Percentiles rank a stretch among this genome's conserved stretches.
Evolutionary conservation across 2,329 filamentous ascomycete genomes (phyloP).

Genomic region (Colletotrichum limetticola): DNA sequence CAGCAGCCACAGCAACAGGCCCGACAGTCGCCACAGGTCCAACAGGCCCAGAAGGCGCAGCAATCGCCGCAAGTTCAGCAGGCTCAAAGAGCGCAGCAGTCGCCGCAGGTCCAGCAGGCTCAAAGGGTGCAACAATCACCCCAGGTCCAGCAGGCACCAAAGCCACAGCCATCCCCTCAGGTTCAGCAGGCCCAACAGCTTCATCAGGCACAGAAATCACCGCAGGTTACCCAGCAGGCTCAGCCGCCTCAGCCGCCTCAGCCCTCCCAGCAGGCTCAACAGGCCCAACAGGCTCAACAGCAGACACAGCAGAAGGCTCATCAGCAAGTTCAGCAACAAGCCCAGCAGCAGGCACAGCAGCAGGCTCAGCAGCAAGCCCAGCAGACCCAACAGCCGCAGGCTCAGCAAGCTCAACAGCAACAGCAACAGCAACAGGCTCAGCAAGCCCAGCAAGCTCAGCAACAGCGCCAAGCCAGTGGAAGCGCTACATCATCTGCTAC

Average conservation of each 20-base stretch:
- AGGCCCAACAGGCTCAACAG: constrained; percentile 1
- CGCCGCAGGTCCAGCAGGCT: constrained; percentile 31
- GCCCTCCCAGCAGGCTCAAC: background rate
- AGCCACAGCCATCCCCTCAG: background rate
- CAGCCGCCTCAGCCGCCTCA: background rate
- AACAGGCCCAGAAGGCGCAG: background rate
- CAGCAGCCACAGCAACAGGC: constrained; percentile 39
- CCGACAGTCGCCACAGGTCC: constrained; percentile 41
- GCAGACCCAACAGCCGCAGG: constrained; percentile 10
- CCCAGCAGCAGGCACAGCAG: background rate
- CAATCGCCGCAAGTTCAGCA: constrained; percentile 6
- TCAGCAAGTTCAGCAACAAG: constrained; percentile 36
- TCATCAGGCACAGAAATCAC: constrained; percentile 8
- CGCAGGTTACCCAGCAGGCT: constrained; percentile 17
- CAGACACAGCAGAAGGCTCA: constrained; percentile 42
- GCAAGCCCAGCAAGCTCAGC: constrained; percentile 33
- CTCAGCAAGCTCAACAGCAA: constrained; percentile 29
- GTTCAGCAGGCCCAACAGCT: background rate
- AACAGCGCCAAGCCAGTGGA: constrained; percentile 49
- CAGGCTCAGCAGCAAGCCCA: constrained; percentile 22
- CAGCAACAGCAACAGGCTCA: background rate
- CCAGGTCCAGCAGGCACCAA: background rate
- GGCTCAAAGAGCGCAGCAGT: background rate
- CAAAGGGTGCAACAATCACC: background rate
- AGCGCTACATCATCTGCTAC: constrained; percentile 51